A percentile compares a stretch with the other conserved stretches of the same genome.
Evolutionary conservation across 192 early-diverging fungal species (phyloP).

Genomic region (Blastocladiella britannica): DNA sequence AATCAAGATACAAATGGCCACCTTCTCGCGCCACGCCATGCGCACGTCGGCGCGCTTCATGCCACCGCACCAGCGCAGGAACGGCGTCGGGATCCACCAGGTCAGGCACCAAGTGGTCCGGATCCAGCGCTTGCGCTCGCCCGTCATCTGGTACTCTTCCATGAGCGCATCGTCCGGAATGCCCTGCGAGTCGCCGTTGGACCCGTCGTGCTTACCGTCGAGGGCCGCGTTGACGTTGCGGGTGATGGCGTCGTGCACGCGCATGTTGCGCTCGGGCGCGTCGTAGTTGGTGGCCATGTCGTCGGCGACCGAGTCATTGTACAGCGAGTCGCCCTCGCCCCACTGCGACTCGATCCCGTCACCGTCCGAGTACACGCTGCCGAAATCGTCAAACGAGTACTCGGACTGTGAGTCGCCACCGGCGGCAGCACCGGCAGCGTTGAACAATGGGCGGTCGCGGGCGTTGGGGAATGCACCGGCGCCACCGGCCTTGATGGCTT

Average conservation of each 20-base stretch:
- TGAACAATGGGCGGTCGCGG: neutral
- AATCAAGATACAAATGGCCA: conserved; percentile 73
- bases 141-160: conserved; percentile 23
- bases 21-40: conserved; percentile 94
- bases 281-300: neutral
- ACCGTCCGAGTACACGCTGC: neutral
- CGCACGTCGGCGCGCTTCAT: conserved; percentile 64
- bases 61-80: conserved; percentile 44
- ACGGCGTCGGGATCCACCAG: conserved; percentile 61
- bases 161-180: neutral
- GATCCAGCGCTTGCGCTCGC: conserved; percentile 60
- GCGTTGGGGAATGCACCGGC: neutral
- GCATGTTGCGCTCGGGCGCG: neutral
- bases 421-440: neutral
- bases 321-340: neutral
- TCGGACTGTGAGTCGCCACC: too few species aligned
- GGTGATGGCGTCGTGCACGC: neutral
- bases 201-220: too few species aligned
- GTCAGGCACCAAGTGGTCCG: conserved; percentile 54
- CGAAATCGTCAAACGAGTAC: neutral
- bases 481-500: too few species aligned
- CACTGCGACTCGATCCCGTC: neutral
- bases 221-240: too few species aligned
- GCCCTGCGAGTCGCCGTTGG: neutral
- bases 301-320: neutral